A percentile compares a stretch with the other conserved stretches of the same genome.
These are phyloP conservation scores for Elymus sibiricus DNA, from an alignment of 176 grass and related monocot genomes.

Conservation along the genomic window DNA sequence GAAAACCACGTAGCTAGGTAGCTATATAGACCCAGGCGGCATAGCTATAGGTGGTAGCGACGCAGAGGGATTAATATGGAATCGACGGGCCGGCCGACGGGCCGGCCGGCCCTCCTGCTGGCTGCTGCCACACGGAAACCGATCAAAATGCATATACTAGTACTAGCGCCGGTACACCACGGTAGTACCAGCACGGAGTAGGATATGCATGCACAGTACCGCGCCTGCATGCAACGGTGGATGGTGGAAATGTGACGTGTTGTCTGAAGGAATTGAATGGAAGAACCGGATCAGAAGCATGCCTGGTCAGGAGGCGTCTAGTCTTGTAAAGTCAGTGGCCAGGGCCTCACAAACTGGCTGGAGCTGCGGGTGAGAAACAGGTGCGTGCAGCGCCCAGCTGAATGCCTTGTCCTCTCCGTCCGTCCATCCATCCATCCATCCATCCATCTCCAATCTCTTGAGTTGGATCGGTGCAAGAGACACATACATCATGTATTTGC, in stretches of 20 bases:
- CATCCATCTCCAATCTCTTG: not conserved
- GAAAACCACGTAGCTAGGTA: not conserved
- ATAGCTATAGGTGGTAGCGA: not conserved
- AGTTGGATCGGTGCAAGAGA: not conserved
- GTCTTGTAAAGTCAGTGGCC: constrained; percentile 32
- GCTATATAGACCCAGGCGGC: not conserved
- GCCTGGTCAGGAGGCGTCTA: constrained; percentile 10
- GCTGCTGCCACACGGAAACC: constrained; percentile 36
- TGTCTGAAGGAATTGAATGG: constrained; percentile 20
- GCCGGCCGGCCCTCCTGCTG: constrained; percentile 3
- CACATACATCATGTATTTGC: not conserved
- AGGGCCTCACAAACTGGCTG: constrained; percentile 58
- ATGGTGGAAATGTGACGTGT: constrained; percentile 18
- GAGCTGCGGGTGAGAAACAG: constrained; percentile 26
- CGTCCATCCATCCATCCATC: not conserved
- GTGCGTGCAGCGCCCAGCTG: not conserved
- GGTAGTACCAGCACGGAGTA: not conserved
- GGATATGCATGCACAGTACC: not conserved
- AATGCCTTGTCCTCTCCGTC: constrained; percentile 35
- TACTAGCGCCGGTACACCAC: not conserved
- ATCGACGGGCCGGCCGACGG: constrained; percentile 19
- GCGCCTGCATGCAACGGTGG: not conserved
- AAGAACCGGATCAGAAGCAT: not conserved
- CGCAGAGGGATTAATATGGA: constrained; percentile 24
- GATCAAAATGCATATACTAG: constrained; percentile 7